Base-by-base conservation (phyloP, 2,329 filamentous ascomycete genomes). In the Chalara sp. region DNA sequence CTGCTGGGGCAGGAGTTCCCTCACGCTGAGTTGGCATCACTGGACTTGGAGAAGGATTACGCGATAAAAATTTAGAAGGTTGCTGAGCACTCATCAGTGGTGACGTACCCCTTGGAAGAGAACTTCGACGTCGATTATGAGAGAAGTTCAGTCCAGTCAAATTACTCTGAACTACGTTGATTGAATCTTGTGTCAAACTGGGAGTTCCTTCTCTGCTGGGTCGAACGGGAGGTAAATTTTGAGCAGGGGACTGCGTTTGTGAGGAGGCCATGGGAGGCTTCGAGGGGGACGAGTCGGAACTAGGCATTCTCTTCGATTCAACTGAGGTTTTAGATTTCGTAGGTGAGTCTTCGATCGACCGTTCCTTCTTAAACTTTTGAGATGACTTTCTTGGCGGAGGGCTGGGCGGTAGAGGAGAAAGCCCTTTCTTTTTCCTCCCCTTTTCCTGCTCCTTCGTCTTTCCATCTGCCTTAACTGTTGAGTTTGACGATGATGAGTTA, bases 401-500 rank as follows among this genome's bases (percentile, higher is more conserved):
- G 50, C 76, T 87, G 8, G 78, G 79, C 8, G 80, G 75, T 6
- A 72, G 67, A 1, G 73, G 70, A n/a, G 72, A 67, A 5, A 76
- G 61, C 21, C 67, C 65, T 59, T 71, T 74, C 46, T 68, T 68
- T 50, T 69, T 71, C 59, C 70, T 75, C 53, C 71, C 73, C 21
- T 58, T 52, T 13, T 43, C 40, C n/a, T 3, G 40, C 32, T 13
- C 54, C 65, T 65, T 72, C 55, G 66, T 74, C 54, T 65, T 73
- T 10, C 73, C 73, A 29, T 72, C 75, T 12, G 71, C 76, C 33
- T 81, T 76, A 6, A 87, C 77, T 2, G 83, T 87, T 6, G 84
- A 87, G 53, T 78, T 80, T 5, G 84, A 87, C 0, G 86, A 89
- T 0, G 86, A 89, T 1, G 86, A 89, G 28, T 78, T 85, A 5